phyloP scores from a whole-genome alignment of 139 green algal species.

The Desmodesmus armatus region DNA sequence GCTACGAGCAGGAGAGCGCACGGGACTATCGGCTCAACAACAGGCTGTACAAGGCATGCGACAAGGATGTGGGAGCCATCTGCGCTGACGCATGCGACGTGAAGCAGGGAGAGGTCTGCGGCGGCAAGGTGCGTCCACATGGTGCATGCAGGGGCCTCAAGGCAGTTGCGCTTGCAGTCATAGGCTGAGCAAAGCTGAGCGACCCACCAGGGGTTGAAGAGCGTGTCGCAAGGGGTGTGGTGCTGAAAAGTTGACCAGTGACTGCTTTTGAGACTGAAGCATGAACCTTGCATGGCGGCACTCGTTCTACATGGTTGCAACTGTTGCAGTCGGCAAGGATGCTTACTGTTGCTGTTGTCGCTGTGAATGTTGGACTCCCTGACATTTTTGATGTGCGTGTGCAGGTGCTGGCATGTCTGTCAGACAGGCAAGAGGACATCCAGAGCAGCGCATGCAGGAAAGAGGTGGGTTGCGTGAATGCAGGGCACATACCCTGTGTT shows the following conservation, averaged over 20 bases:
- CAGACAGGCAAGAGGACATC: slow-evolving; percentile 78
- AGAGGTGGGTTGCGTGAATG: too few species aligned
- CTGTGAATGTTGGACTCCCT: slow-evolving; percentile 55
- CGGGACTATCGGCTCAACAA: slow-evolving; percentile 91
- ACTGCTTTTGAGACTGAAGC: too few species aligned
- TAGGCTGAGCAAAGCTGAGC: too few species aligned
- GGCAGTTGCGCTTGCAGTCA: too few species aligned
- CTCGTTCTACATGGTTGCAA: too few species aligned
- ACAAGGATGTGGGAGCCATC: slow-evolving; percentile 71
- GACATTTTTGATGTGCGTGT: not conserved
- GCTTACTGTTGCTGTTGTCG: slow-evolving; percentile 69
- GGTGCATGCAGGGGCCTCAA: not conserved
- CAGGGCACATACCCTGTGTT: too few species aligned
- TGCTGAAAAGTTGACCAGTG: too few species aligned
- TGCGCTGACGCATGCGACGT: slow-evolving; percentile 70
- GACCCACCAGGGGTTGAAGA: too few species aligned
- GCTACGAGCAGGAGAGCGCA: slow-evolving; percentile 67
- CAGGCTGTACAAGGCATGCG: slow-evolving; percentile 77
- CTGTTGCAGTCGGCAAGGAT: too few species aligned
- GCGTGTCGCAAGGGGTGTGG: too few species aligned
- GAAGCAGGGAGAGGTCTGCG: slow-evolving; percentile 66
- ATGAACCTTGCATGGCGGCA: too few species aligned
- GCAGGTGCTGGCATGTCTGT: slow-evolving; percentile 82
- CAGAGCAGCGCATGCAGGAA: slow-evolving; percentile 73
- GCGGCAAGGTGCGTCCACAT: slow-evolving; percentile 60